Base-by-base conservation (phyloP, 1,284 basidiomycete genomes). In the Phellopilus nigrolimitatus region DNA sequence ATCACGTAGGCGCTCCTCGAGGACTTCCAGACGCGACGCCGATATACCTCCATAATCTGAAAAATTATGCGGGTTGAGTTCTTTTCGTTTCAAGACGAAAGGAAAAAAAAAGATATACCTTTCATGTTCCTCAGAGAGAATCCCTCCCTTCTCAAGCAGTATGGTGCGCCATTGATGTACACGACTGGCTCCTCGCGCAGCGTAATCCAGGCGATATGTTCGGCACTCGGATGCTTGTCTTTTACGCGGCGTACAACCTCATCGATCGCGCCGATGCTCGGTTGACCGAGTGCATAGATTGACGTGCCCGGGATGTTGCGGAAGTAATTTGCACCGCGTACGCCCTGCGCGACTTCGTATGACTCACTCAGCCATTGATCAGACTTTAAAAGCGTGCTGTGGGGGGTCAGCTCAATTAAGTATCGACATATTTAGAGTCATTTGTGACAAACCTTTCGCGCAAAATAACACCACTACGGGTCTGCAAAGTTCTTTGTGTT, bases 321-420 rank as follows among this genome's bases (percentile, higher is more conserved):
- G 74, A 98, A 98, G 64, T 98, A 98, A 68, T 93, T 88, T 1
- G 92, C 93, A 7, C 97, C 97, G 1, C 91, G 85, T 40, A 99
- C 78, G 45, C 78, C 83, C 54, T 83, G 72, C 4, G 67, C 78
- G 19, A 84, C 75, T 24, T 73, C 73, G 36, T 77, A 71, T 33
- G 83, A 84, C 63, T 91, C 82, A 15, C 80, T 76, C 22, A 85
- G 69, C 94, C 95, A 97, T 62, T 89, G 84, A 65, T 97, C 94
- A 10, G 89, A 91, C 71, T 97, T 97, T 48, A 94, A 74, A 2
- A 94, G 74, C 2, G 86, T 94, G 40, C 90, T 91, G 51, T 33
- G 21, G n/a, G 30, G 34, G 42, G n/a, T 24, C 12, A 30, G 24
- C 44, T 43, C 40, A 25, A 40, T 28, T 41, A 13, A 39, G 12